Evolutionary conservation across 176 grass and related monocot genomes (phyloP).

Genomic region (Raddia guianensis): DNA sequence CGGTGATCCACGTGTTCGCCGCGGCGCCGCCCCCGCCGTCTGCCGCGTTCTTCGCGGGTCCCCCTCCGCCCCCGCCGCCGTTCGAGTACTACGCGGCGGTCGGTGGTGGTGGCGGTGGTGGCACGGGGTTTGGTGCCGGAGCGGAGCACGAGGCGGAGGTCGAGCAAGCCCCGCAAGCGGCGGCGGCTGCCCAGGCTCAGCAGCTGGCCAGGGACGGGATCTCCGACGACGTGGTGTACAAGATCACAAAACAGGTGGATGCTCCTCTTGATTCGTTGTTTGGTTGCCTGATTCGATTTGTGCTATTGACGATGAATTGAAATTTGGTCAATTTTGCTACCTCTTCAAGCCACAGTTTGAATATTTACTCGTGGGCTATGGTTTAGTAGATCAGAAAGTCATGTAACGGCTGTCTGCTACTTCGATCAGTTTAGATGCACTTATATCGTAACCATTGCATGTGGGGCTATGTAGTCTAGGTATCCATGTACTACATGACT

Average conservation of each 20-base stretch:
- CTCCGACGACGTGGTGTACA: conserved; percentile 71
- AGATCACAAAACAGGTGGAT: conserved; percentile 86
- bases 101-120: neutral
- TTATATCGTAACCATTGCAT: neutral
- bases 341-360: neutral
- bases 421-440: neutral
- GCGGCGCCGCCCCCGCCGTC: conserved; percentile 39
- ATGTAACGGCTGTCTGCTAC: neutral
- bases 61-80: conserved; percentile 49
- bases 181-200: neutral
- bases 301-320: conserved; percentile 3
- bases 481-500: neutral
- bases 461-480: neutral
- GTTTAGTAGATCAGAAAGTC: neutral
- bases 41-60: conserved; percentile 53
- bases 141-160: conserved; percentile 51
- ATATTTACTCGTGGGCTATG: neutral
- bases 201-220: conserved; percentile 51
- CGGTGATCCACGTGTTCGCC: conserved; percentile 60
- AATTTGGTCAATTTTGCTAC: neutral
- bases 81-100: conserved; percentile 64
- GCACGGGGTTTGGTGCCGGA: conserved; percentile 36
- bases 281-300: neutral
- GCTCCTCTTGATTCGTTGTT: neutral
- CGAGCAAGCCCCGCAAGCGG: conserved; percentile 23